Evolutionary conservation across 352 stramenopile species (phyloP), one percentile per base, ranked within the genome.

Genomic region (Thraustochytrium striatum): DNA sequence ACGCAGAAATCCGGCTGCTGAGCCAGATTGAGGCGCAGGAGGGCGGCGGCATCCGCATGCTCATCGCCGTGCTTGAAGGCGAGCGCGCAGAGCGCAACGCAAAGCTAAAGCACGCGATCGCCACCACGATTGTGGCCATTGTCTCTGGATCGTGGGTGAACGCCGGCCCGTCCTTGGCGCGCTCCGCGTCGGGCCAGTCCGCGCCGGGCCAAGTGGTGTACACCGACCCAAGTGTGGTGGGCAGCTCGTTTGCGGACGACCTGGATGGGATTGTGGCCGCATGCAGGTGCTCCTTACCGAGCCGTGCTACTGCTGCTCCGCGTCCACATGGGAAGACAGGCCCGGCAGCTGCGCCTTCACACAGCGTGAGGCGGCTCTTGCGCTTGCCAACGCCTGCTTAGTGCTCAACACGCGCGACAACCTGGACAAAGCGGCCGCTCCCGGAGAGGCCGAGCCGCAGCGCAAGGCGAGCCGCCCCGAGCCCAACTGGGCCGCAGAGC

Each of bases 331-430:
- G 65, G 25, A 8, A 7, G 11, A 5, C 9, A 32, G 25, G 30
- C 52, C 30, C 50, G 32, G 39, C 9, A 32, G 50, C 21, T 75
- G 65, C 35, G 44, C 35, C 5, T 62, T 35, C 25, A 75, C 32
- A 7, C 8, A 61, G 35, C 65, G 65, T 1, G 65, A 75, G 2
- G 43, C 52, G 16, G 43, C 65, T 21, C 50, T 75, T 28, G 65
- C 65, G n/a, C 1, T 75, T 16, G 65, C 65, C 32, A 75, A 75
- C 21, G 30, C 61, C 16, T 75, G 65, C 65, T 43, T 75, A 30
- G 68, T 75, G 28, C 52, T 75, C 50, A 30, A 30, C 65, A 55
- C 43, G 30, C 65, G 52, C 35, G 52, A 75, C 44, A 70, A 11
- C 28, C 39, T 62, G 0, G 41, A 43, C 47, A 21, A 55, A 5